These are phyloP conservation scores for Dichotomopilus funicola DNA, from an alignment of 2,329 filamentous ascomycete species.

Conservation along the genomic window DNA sequence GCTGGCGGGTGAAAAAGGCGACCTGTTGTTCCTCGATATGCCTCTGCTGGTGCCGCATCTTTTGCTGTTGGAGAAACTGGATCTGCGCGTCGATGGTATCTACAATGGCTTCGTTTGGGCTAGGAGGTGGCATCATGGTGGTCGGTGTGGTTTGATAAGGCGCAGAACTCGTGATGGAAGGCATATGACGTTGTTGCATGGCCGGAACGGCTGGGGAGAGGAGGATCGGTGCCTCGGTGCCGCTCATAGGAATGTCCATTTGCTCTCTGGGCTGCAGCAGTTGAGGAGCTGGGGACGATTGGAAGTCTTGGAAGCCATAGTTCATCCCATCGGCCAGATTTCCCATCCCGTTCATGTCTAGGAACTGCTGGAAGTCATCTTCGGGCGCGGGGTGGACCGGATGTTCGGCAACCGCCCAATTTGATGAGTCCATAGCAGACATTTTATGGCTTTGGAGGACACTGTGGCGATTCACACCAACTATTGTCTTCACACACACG, in stretches of 20 bases:
- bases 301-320: constrained; percentile 56
- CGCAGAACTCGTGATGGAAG: constrained; percentile 42
- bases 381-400: constrained; percentile 45
- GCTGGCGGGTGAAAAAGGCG: constrained; percentile 46
- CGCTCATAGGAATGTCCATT: constrained; percentile 46
- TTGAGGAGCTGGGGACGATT: constrained; percentile 32
- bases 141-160: constrained; percentile 41
- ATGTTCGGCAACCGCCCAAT: constrained; percentile 53
- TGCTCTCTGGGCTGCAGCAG: constrained; percentile 38
- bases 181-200: constrained; percentile 39
- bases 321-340: constrained; percentile 47
- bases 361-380: constrained; percentile 59
- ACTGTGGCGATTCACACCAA: neutral
- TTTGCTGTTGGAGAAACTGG: constrained; percentile 58
- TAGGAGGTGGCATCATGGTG: constrained; percentile 40
- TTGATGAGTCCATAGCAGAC: constrained; percentile 45
- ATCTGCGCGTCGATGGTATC: constrained; percentile 58
- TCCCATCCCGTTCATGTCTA: constrained; percentile 53
- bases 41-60: constrained; percentile 53
- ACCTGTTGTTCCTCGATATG: constrained; percentile 52
- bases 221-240: constrained; percentile 35
- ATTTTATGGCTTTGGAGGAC: neutral
- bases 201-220: constrained; percentile 32
- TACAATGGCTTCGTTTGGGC: constrained; percentile 46
- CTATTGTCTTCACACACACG: neutral